phyloP scores from a whole-genome alignment of 2,329 filamentous ascomycete genomes.

The Phoma sp. region DNA sequence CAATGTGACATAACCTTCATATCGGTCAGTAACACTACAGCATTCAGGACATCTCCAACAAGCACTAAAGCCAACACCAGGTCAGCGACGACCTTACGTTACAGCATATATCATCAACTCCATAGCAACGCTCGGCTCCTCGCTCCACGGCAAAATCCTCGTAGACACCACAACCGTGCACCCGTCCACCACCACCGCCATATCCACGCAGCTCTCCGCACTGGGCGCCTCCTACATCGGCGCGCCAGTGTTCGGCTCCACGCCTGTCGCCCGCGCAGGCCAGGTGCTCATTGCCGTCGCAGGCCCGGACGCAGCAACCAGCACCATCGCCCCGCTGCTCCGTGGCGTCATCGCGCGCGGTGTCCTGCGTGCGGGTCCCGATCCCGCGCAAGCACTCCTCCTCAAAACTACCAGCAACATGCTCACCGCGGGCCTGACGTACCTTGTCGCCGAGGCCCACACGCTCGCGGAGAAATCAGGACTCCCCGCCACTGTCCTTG shows the following conservation, averaged over 20 bases:
- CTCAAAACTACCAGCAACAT: conserved; percentile 59
- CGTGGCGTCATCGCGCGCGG: conserved; percentile 50
- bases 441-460: conserved; percentile 57
- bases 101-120: conserved; percentile 35
- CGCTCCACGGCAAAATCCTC: conserved; percentile 50
- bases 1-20: conserved; percentile 38
- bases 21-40: conserved; percentile 34
- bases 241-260: conserved; percentile 59
- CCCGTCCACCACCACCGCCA: conserved; percentile 49
- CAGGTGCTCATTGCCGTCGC: conserved; percentile 56
- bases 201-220: conserved; percentile 35
- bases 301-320: conserved; percentile 48
- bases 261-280: conserved; percentile 55
- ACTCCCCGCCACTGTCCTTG: conserved; percentile 50
- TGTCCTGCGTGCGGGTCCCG: conserved; percentile 52
- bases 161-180: conserved; percentile 60
- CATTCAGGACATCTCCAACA: not conserved
- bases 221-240: conserved; percentile 50
- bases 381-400: conserved; percentile 53
- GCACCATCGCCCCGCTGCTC: conserved; percentile 48
- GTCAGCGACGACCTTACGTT: conserved; percentile 53
- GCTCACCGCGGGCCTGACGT: conserved; percentile 58
- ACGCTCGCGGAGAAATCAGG: conserved; percentile 56
- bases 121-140: conserved; percentile 23
- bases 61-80: conserved; percentile 7